Evolutionary conservation across 306 rosid genomes (phyloP).

Genomic region (Neltuma alba): DNA sequence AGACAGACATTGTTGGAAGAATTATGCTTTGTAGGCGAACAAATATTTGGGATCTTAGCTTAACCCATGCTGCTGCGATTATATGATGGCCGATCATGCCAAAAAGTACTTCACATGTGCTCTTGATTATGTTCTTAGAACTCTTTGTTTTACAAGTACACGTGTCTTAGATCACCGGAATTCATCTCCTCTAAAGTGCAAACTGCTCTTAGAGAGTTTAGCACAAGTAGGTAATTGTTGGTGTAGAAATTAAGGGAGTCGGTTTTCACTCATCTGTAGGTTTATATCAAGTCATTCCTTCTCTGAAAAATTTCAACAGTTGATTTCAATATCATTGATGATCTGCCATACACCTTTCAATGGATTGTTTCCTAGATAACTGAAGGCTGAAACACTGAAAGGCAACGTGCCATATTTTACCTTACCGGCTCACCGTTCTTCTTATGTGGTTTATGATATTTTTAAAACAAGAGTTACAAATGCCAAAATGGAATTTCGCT

Average conservation of each 20-base stretch:
- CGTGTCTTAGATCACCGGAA: not conserved
- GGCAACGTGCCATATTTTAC: not conserved
- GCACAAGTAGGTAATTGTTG: not conserved
- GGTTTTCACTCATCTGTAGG: not conserved
- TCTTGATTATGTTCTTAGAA: not conserved
- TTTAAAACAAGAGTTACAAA: not conserved
- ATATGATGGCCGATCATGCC: not conserved
- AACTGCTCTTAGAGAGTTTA: not conserved
- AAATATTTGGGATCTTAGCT: constrained; percentile 16
- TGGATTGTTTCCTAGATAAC: not conserved
- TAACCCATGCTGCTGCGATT: constrained; percentile 16
- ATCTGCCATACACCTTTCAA: not conserved
- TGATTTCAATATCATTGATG: not conserved
- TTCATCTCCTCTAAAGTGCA: not conserved
- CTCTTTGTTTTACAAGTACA: not conserved
- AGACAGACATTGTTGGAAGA: not conserved
- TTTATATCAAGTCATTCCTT: not conserved
- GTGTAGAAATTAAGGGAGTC: not conserved
- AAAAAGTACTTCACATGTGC: not conserved
- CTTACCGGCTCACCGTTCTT: not conserved
- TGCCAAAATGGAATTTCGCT: not conserved
- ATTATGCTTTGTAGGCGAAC: not conserved
- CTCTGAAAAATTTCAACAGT: not conserved
- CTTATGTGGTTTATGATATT: not conserved
- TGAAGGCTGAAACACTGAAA: not conserved